Base-by-base conservation (phyloP, 192 early-diverging fungal species). In the Umbelopsis isabellina region DNA sequence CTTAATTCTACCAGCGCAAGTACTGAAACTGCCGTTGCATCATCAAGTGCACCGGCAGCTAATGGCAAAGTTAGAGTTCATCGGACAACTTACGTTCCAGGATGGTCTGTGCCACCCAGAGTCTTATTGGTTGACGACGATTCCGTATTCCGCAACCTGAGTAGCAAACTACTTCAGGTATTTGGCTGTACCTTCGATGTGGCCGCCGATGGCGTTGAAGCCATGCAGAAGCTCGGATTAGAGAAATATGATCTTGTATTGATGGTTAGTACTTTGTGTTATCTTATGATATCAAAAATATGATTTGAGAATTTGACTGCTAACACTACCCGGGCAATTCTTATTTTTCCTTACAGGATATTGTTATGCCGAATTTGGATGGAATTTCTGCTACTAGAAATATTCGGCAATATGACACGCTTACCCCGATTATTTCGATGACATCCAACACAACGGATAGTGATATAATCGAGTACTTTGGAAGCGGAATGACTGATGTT, bases 401-500 rank as follows among this genome's bases (percentile, higher is more conserved):
- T 25, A 92, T 92, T 47, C 82, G 91, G 46, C 84, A 86, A 65
- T 89, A 88, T 74, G 88, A 92, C 69, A 77, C 80, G 10, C 74
- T 77, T 69, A 90, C 88, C 11, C 90, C 90, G 3, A 92, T 92
- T 49, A 89, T 92, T 67, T 83, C 85, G n/a, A 91, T 92, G 89
- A 92, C 91, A 13, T 82, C 85, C 0, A 91, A 89, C 67, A 88
- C 82, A 6, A 83, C 89, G 0, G 80, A 79, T 16, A 77, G 80
- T 46, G 90, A 92, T 41, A 86, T 88, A 44, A 75, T 88, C 46
- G 85, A 75, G 3, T 92, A 91, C 51, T 71, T 87, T 44, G 79
- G 79, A 23, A 86, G 81, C 68, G 90, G 90, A n/a, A 92, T 92
- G 91, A 91, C 86, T 46, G 90, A 90, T 65, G 80, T 91, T 20